Evolutionary conservation across 148 eudicot genomes (phyloP), one percentile per base, ranked within the genome.

Genomic region (Chenopodium album): DNA sequence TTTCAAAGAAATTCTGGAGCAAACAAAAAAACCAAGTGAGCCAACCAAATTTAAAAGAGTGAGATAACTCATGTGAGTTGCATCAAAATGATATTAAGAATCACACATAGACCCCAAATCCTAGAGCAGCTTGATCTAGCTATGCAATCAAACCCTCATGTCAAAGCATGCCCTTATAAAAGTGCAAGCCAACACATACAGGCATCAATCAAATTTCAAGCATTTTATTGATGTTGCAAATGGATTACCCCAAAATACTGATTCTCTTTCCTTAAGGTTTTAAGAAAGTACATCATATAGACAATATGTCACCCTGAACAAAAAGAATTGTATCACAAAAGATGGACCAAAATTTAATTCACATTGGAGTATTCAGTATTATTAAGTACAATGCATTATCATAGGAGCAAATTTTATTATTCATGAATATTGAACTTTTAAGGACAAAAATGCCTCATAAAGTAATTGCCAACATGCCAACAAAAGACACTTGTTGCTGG

Each of bases 1-100:
- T 89, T 84, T 85, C 78, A 96, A n/a, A 32, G 98, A 84, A 85
- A 86, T 85, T 91, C 99, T 96, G 95, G 79, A 88, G 83, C 41
- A 80, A 76, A 67, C 81, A 75, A 77, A 66, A 69, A 79, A 85
- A 79, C 41, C 74, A 78, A 26, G 65, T 83, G 47, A 80, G 78
- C 78, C 80, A 71, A 72, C 46, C 72, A 26, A 60, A 63, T 81
- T 52, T 14, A 44, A 6, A 16, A 59, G 76, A 46, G 37, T 66
- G n/a, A 4, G 65, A 9, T 41, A 68, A 54, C 13, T 54, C 29
- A 50, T 23, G 50, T 41, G 17, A 23, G 60, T 34, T 44, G 26
- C 20, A 8, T 48, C 37, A 46, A 74, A 59, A 59, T 29, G 29
- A 22, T 41, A 54, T 26, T 65, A 20, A 82, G 41, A 63, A 9